phyloP scores from a whole-genome alignment of 192 early-diverging fungal genomes.

The Geranomyces michiganensis region DNA sequence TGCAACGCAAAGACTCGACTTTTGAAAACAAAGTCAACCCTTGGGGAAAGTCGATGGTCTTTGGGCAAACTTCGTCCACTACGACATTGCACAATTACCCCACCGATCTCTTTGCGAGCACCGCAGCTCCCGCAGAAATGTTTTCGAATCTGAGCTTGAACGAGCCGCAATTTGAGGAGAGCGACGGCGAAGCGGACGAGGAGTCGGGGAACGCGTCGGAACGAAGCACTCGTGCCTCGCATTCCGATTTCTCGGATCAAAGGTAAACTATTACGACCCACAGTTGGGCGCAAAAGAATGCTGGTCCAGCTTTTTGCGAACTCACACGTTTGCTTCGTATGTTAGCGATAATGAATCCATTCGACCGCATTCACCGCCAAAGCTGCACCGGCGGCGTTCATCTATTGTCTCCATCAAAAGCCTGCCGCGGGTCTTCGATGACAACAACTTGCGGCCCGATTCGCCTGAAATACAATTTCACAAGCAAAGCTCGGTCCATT shows the following conservation, averaged over 20 bases:
- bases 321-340: too few relatives aligned
- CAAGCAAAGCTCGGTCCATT: constrained; percentile 13
- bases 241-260: background rate
- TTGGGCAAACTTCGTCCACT: background rate
- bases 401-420: constrained; percentile 25
- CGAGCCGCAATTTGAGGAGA: constrained; percentile 8
- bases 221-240: background rate
- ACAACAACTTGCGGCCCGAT: background rate
- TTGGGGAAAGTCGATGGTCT: constrained; percentile 26
- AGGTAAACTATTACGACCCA: too few relatives aligned
- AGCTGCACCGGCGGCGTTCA: constrained; percentile 7
- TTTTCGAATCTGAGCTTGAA: background rate
- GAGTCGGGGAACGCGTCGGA: background rate
- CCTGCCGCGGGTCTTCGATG: constrained; percentile 9
- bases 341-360: background rate
- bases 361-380: constrained; percentile 9
- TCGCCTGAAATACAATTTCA: background rate
- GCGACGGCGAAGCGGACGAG: background rate
- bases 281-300: too few relatives aligned
- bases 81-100: constrained; percentile 2
- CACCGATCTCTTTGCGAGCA: constrained; percentile 3
- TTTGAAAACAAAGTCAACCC: constrained; percentile 17
- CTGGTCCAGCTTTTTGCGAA: too few relatives aligned
- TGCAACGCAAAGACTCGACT: constrained; percentile 30
- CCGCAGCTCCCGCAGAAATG: constrained; percentile 13